phyloP scores from a whole-genome alignment of 2,329 filamentous ascomycete species.

The Exophiala viscosa region DNA sequence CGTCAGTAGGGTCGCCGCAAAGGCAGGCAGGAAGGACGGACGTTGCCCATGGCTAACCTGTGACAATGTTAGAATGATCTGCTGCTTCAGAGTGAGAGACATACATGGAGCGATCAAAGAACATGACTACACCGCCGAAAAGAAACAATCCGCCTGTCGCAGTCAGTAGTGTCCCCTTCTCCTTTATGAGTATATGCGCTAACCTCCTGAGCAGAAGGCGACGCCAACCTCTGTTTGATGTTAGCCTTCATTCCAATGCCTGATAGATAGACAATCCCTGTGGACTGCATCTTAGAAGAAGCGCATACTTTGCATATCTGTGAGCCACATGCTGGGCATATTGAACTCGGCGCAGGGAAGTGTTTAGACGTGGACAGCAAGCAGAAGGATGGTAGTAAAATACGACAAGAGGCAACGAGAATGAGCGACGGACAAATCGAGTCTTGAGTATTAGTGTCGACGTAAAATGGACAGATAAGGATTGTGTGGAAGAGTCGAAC shows the following conservation, averaged over 20 bases:
- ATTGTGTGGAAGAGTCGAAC: too few species aligned
- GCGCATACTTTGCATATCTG: conserved; percentile 84
- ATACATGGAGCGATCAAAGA: conserved; percentile 95
- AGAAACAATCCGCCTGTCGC: conserved; percentile 84
- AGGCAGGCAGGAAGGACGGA: conserved; percentile 39
- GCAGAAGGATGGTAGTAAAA: not conserved
- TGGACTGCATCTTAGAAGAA: not conserved
- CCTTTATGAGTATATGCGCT: conserved; percentile 38
- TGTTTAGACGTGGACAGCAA: not conserved
- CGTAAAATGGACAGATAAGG: too few species aligned
- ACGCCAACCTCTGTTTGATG: conserved; percentile 78
- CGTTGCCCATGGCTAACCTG: conserved; percentile 96
- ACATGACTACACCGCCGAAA: conserved; percentile 87
- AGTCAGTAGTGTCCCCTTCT: conserved; percentile 4
- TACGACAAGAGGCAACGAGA: not conserved
- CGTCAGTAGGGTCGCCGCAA: conserved; percentile 15
- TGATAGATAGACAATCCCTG: not conserved
- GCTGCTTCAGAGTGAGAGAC: conserved; percentile 33
- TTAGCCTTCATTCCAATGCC: conserved; percentile 17
- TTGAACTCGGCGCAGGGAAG: conserved; percentile 30
- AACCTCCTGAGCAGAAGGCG: conserved; percentile 96
- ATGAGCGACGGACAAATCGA: too few species aligned
- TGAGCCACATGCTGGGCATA: conserved; percentile 93
- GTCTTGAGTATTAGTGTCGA: too few species aligned
- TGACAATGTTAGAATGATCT: conserved; percentile 1